Base-by-base conservation (phyloP, 805 yeast species). In the Starmerella bacillaris region DNA sequence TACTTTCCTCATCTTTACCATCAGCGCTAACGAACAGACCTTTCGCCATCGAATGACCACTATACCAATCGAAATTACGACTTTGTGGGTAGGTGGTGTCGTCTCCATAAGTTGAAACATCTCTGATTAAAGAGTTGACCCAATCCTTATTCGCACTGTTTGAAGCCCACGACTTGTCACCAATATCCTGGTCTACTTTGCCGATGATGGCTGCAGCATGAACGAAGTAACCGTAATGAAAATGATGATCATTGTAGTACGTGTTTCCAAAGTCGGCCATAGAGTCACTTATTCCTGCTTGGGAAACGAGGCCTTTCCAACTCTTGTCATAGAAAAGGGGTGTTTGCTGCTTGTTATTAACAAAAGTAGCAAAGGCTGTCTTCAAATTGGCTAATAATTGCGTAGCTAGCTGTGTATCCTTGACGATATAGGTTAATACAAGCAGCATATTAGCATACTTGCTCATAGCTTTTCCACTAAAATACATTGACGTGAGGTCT, bases 371-470 rank as follows among this genome's bases (percentile, higher is more conserved):
- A 40, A 84, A 63, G 0, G 94, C 89, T 15, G 55, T 47, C 49
- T 79, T 76, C 46, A 84, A 50, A 37, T 66, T 63, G 1, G 65
- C 63, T 30, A 82, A 56, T 29, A 78, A 53, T 6, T 52, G 50
- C 9, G 53, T 45, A 1, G 89, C 67, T 39, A 78, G 54, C 2
- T 50, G 51, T 0, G 56, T 50, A 49, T 84, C 77, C 17, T 68
- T 53, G 35, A 86, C 54, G 14, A 86, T 64, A 42, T 63, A 71
- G 37, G 78, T 72, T 21, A 74, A 69, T 7, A 73, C 79, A 43
- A 77, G 77, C 16, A 83, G 63, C 33, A 86, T 68, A 63, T 76
- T 75, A 0, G 96, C 94, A 56, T 74, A 89, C 58, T 84, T 86
- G 43, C 82, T 93, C 38, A 84, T 59, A 18, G 72, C 67, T 52